Evolutionary conservation across 768 basidiomycete genomes (phyloP).

Genomic region (Termitomyces sp.): DNA sequence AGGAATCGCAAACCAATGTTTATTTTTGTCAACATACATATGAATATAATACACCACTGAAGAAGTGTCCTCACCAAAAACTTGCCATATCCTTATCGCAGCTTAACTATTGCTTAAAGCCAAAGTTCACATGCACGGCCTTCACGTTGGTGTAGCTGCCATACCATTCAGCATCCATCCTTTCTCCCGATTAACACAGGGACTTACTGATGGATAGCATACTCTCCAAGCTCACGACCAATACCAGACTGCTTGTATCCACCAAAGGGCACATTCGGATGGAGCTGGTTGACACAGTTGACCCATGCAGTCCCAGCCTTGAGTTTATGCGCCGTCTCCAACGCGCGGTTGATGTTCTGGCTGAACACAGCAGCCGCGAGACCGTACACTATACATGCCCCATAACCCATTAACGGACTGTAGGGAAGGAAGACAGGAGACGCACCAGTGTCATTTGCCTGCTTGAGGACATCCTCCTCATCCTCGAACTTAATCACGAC

Average conservation of each 20-base stretch:
- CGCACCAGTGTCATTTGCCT: constrained; percentile 74
- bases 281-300: constrained; percentile 44
- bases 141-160: constrained; percentile 62
- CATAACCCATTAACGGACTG: neutral
- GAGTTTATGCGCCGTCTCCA: constrained; percentile 66
- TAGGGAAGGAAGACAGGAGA: neutral
- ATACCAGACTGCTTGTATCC: constrained; percentile 84
- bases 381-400: constrained; percentile 47
- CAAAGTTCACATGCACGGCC: constrained; percentile 62
- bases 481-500: constrained; percentile 63
- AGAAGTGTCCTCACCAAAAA: neutral
- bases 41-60: neutral
- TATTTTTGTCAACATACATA: neutral
- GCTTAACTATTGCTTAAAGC: constrained; percentile 19
- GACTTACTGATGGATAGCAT: constrained; percentile 57
- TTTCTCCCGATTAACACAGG: neutral
- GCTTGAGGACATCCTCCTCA: constrained; percentile 47
- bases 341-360: constrained; percentile 66
- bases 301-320: constrained; percentile 81
- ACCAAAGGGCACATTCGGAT: constrained; percentile 69
- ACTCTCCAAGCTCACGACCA: constrained; percentile 76
- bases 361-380: constrained; percentile 87
- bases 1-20: too few relatives aligned
- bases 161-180: neutral
- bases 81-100: neutral